These are phyloP conservation scores for Coniochaeta sp. DNA, from an alignment of 2,329 filamentous ascomycete genomes.

Conservation along the genomic window DNA sequence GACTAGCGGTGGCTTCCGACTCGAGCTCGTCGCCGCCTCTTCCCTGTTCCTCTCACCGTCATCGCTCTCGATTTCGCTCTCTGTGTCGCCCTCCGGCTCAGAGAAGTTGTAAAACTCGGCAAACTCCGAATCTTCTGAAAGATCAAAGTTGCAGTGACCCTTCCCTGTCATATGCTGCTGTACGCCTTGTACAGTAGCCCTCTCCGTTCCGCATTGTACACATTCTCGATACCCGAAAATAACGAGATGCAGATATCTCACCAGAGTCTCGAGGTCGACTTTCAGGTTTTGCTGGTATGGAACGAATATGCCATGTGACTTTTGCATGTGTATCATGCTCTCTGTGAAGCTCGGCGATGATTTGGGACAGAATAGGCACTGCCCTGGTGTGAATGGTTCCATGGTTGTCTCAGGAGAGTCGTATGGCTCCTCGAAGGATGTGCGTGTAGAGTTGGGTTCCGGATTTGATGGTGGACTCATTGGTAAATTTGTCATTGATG, in stretches of 20 bases:
- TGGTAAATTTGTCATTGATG: not conserved
- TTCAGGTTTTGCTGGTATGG: slow-evolving; percentile 27
- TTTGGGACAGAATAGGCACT: slow-evolving; percentile 35
- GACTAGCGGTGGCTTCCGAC: slow-evolving; percentile 2
- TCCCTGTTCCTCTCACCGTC: not conserved
- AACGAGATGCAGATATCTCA: slow-evolving; percentile 39
- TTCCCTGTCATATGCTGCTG: slow-evolving; percentile 44
- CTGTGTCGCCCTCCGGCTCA: slow-evolving; percentile 6
- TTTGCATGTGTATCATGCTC: slow-evolving; percentile 40
- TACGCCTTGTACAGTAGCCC: slow-evolving; percentile 32
- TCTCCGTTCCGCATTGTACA: slow-evolving; percentile 37
- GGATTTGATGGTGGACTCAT: not conserved
- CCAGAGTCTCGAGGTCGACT: slow-evolving; percentile 37
- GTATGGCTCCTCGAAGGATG: not conserved
- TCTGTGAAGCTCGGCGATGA: slow-evolving; percentile 20
- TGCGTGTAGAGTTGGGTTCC: not conserved
- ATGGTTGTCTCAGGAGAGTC: not conserved
- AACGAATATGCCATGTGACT: slow-evolving; percentile 36
- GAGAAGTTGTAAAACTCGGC: slow-evolving; percentile 31
- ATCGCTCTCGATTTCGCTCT: not conserved
- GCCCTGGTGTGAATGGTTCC: slow-evolving; percentile 15
- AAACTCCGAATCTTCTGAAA: slow-evolving; percentile 26
- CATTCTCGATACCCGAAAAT: slow-evolving; percentile 42
- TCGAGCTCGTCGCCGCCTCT: not conserved
- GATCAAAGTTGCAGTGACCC: slow-evolving; percentile 37